Evolutionary conservation across 1,284 basidiomycete species (phyloP).

Genomic region (Takashimella koratensis): DNA sequence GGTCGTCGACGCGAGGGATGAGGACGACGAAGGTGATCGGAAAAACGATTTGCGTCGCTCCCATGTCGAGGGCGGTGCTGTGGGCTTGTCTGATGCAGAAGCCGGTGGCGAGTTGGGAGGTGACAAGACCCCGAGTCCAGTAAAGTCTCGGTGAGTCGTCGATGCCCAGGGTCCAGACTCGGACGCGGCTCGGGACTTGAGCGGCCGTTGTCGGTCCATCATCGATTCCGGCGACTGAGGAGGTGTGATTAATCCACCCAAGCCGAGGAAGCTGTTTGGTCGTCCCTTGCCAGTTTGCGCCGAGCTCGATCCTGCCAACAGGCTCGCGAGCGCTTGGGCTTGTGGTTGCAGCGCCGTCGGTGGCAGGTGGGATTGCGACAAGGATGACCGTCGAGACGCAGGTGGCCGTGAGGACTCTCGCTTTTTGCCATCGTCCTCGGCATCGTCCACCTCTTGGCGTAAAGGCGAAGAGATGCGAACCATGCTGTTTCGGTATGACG

Average conservation of each 20-base stretch:
- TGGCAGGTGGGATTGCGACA: background rate
- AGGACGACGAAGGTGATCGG: conserved; percentile 5
- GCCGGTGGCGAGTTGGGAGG: conserved; percentile 24
- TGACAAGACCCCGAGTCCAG: conserved; percentile 10
- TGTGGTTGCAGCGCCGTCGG: background rate
- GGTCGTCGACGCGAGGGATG: background rate
- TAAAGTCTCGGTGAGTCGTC: conserved; percentile 8
- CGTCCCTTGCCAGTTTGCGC: conserved; percentile 6
- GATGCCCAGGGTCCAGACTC: conserved; percentile 15
- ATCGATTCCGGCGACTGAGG: conserved; percentile 23
- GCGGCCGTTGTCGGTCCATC: conserved; percentile 19
- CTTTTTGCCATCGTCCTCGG: background rate
- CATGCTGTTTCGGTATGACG: conserved; percentile 28
- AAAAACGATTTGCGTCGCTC: background rate
- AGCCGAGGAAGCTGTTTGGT: conserved; percentile 18
- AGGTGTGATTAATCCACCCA: conserved; percentile 26
- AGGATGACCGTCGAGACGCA: conserved; percentile 1
- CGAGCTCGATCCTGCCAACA: background rate
- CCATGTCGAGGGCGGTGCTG: background rate
- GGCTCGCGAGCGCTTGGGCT: background rate
- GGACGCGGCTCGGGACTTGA: conserved; percentile 2
- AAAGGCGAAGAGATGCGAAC: conserved; percentile 31
- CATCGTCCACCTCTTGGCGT: conserved; percentile 29
- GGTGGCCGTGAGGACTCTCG: conserved; percentile 1
- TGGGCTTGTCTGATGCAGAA: conserved; percentile 3